These are phyloP conservation scores for Dryadomyces quercus-mongolicae DNA, from an alignment of 2,329 filamentous ascomycete species.

Conservation along the genomic window DNA sequence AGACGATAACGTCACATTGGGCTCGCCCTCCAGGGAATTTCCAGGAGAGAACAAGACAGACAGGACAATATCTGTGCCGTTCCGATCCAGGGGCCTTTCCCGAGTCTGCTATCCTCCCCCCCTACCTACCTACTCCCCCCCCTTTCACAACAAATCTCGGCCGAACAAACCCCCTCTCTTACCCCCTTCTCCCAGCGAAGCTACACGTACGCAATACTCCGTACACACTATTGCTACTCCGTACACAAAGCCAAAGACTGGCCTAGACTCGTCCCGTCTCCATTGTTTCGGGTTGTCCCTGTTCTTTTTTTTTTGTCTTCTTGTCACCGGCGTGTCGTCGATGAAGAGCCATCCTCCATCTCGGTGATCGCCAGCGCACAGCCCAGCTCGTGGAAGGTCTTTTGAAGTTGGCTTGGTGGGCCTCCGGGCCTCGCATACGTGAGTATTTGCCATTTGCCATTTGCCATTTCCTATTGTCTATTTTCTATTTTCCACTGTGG, in stretches of 20 bases:
- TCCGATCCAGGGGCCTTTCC: neutral
- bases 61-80: neutral
- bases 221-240: too few relatives aligned
- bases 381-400: neutral
- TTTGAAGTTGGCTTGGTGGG: conserved; percentile 8
- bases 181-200: neutral
- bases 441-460: neutral
- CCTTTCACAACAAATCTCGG: neutral
- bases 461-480: neutral
- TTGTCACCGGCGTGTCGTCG: neutral
- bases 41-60: neutral
- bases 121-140: too few relatives aligned
- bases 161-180: neutral
- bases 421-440: conserved; percentile 11
- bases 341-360: neutral
- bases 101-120: neutral
- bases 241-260: neutral
- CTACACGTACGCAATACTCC: too few relatives aligned
- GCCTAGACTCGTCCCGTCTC: too few relatives aligned
- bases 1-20: conserved; percentile 5
- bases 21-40: neutral
- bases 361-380: neutral
- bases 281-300: neutral
- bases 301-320: too few relatives aligned
- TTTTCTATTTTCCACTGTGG: neutral